These are phyloP conservation scores for Flaveria robusta DNA, from an alignment of 129 eudicot species.

Conservation along the genomic window DNA sequence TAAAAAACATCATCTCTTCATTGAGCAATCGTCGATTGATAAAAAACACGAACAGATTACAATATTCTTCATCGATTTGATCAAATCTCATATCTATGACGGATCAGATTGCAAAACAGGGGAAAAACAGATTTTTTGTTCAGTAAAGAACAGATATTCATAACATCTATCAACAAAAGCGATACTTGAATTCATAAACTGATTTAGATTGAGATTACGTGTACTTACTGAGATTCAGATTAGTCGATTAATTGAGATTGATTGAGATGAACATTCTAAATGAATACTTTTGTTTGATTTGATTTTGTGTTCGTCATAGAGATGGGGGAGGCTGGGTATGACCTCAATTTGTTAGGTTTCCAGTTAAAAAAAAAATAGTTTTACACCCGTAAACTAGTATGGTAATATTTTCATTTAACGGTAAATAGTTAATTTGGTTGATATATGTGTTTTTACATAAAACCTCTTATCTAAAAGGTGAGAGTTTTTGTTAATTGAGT, in stretches of 20 bases:
- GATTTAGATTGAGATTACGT: slow-evolving; percentile 12
- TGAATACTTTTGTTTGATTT: slow-evolving; percentile 14
- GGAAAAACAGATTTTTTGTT: background rate
- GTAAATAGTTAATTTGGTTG: no score
- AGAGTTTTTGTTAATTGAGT: no score
- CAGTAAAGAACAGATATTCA: slow-evolving; percentile 17
- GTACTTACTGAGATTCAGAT: slow-evolving; percentile 29
- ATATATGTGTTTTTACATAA: no score
- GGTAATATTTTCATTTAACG: no score
- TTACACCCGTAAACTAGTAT: no score
- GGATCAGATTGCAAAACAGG: slow-evolving; percentile 17
- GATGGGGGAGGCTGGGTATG: slow-evolving; percentile 28
- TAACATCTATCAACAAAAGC: slow-evolving; percentile 1
- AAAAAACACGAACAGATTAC: slow-evolving; percentile 15
- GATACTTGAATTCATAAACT: slow-evolving; percentile 6
- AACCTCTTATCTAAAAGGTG: no score
- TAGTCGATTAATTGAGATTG: slow-evolving; percentile 16
- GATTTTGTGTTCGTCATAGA: slow-evolving; percentile 24
- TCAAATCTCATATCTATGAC: background rate
- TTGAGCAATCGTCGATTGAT: slow-evolving; percentile 7
- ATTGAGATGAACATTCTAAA: slow-evolving; percentile 18
- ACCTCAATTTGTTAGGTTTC: slow-evolving; percentile 32
- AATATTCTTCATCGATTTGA: background rate
- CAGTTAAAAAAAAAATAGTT: background rate
- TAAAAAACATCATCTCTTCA: background rate